Percentiles rank a stretch among this genome's conserved stretches.
phyloP scores from a whole-genome alignment of 805 yeast species.

The Ogataea dorogensis region DNA sequence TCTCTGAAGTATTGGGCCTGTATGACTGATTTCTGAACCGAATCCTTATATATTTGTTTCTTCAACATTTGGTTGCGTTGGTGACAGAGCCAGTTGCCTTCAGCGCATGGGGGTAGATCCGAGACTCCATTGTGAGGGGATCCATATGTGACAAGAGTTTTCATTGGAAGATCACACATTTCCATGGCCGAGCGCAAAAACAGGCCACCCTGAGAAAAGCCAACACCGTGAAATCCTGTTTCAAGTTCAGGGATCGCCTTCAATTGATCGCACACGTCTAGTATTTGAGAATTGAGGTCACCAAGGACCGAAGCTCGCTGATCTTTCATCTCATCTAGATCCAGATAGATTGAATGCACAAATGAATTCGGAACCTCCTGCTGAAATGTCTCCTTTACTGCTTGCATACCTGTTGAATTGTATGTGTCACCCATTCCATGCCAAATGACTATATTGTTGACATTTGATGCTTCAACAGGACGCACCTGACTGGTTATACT shows the following conservation, averaged over 20 bases:
- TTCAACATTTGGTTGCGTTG: conserved; percentile 53
- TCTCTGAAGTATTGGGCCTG: conserved; percentile 81
- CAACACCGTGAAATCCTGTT: conserved; percentile 68
- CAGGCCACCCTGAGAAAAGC: conserved; percentile 85
- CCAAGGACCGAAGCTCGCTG: conserved; percentile 58
- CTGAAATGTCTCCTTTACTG: conserved; percentile 42
- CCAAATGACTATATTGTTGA: conserved; percentile 57
- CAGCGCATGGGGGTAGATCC: conserved; percentile 62
- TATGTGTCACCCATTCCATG: conserved; percentile 82
- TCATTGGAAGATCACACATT: conserved; percentile 48
- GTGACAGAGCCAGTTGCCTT: conserved; percentile 57
- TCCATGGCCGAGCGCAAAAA: conserved; percentile 67
- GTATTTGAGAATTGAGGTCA: conserved; percentile 53
- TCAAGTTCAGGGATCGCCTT: conserved; percentile 41
- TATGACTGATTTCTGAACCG: conserved; percentile 54
- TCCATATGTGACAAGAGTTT: conserved; percentile 68
- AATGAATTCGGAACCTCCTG: conserved; percentile 47
- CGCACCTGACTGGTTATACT: not conserved
- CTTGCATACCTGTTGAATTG: conserved; percentile 55
- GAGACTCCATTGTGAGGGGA: conserved; percentile 77
- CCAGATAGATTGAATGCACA: conserved; percentile 54
- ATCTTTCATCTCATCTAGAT: conserved; percentile 50
- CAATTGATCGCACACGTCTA: conserved; percentile 55
- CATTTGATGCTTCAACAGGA: not conserved
- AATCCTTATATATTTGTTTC: conserved; percentile 56